Base-by-base conservation (phyloP, 495 filamentous ascomycete species). In the Extremus antarcticus region DNA sequence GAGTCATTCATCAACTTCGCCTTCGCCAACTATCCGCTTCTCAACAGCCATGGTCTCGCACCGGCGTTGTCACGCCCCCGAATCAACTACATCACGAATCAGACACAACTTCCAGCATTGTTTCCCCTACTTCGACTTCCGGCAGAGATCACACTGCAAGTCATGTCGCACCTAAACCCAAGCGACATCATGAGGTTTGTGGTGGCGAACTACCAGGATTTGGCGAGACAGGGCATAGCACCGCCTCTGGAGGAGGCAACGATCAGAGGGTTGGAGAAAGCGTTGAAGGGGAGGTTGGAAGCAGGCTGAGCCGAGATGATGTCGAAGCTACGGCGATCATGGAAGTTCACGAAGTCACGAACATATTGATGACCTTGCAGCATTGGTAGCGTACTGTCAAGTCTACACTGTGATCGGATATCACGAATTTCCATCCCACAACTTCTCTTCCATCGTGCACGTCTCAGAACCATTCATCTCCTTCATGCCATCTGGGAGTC, bases 1-100 rank as follows among this genome's bases (percentile, higher is more conserved):
- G 55, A 68, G n/a, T 59, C 69, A 39, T 71, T 65, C 41, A 64
- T 73, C 46, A 64, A 60, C 23, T 60, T 74, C 40, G 66, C 69
- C 17, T 59, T 74, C 15, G 68, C 69, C 21, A 54, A 64, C 46
- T 74, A 73, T 55, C 64, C 65, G 4, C 61, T 67, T n/a, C 59
- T 74, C 21, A 61, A 58, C 17, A n/a, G 32, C 11, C 46, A 62
- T 32, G 63, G 59, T 50, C 57, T 63, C 16, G 63, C 59, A 13
- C 67, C 63, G 3, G 48, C 53, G 3, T 53, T 60, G 7, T 55
- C 53, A 4, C 47, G 40, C 15, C 40, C 47, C 16, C 55, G 58
- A 11, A 43, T 57, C 10, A 39, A 25, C 47, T 55, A 55, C 51
- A 43, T 58, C 40, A 61, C 58, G 7, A 51, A 24, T 8, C 58